Percentiles rank a stretch among this genome's conserved stretches.
These are phyloP conservation scores for Serendipita sp. DNA, from an alignment of 768 basidiomycete genomes.

Conservation along the genomic window DNA sequence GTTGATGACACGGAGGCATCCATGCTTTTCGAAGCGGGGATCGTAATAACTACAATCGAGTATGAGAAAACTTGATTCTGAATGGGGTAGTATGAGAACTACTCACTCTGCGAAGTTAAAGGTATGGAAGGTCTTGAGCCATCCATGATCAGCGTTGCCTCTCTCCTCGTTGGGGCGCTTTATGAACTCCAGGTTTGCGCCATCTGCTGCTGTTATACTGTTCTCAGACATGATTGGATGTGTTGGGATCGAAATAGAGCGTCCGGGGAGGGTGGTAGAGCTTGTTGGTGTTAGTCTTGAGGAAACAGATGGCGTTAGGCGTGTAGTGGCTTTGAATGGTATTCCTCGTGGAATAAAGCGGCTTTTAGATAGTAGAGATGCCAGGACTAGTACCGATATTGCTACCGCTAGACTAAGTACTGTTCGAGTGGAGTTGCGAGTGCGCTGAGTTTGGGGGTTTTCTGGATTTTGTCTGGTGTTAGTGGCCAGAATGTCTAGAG, in stretches of 20 bases:
- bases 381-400: background rate
- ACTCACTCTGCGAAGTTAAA: slow-evolving; percentile 59
- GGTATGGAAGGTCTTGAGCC: slow-evolving; percentile 79
- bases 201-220: background rate
- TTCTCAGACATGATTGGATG: background rate
- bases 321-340: too few relatives aligned
- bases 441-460: background rate
- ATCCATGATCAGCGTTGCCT: slow-evolving; percentile 63
- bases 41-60: slow-evolving; percentile 41
- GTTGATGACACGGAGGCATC: slow-evolving; percentile 76
- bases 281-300: background rate
- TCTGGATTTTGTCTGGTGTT: background rate
- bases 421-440: background rate
- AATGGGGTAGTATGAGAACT: background rate
- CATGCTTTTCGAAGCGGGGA: slow-evolving; percentile 38
- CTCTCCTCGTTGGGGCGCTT: slow-evolving; percentile 42
- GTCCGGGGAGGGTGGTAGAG: background rate
- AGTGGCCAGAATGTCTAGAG: background rate
- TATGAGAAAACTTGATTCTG: background rate
- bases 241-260: background rate
- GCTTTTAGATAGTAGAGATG: background rate
- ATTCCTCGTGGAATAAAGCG: background rate
- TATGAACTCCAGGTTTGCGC: slow-evolving; percentile 9
- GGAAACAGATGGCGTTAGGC: too few relatives aligned
- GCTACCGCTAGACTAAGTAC: background rate